Percentiles rank a stretch among this genome's conserved stretches.
These are phyloP conservation scores for Cryptomeria japonica DNA, from an alignment of 75 land plant genomes.

Conservation along the genomic window DNA sequence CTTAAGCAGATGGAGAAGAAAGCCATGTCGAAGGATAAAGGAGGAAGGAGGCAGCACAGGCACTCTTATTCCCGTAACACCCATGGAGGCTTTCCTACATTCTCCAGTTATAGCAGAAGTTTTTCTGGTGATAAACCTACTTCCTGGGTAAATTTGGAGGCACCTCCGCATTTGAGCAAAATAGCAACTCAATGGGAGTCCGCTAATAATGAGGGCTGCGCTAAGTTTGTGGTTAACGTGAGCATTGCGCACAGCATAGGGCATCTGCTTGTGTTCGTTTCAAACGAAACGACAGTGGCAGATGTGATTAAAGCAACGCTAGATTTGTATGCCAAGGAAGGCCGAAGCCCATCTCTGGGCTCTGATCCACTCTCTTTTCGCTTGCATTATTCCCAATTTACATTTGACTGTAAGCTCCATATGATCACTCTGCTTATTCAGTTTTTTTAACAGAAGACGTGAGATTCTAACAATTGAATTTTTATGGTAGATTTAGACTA, in stretches of 20 bases:
- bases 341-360: conserved; percentile 4
- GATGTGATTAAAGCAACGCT: conserved; percentile 5
- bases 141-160: background rate
- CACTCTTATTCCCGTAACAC: too few species aligned
- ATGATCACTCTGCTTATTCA: background rate
- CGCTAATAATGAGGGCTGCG: background rate
- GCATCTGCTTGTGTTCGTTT: background rate
- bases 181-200: background rate
- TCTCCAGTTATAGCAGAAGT: too few species aligned
- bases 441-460: too few species aligned
- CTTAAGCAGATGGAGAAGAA: too few species aligned
- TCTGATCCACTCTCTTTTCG: background rate
- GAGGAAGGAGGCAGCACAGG: background rate
- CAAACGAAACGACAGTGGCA: background rate
- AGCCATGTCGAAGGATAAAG: background rate
- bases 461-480: too few species aligned
- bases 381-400: conserved; percentile 9
- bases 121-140: background rate
- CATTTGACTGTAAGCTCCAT: background rate
- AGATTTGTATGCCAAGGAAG: background rate
- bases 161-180: background rate
- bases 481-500: background rate
- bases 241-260: too few species aligned
- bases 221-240: conserved; percentile 3
- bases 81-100: background rate